Base-by-base conservation (phyloP, 83 land plant genomes). In the Thuja plicata region DNA sequence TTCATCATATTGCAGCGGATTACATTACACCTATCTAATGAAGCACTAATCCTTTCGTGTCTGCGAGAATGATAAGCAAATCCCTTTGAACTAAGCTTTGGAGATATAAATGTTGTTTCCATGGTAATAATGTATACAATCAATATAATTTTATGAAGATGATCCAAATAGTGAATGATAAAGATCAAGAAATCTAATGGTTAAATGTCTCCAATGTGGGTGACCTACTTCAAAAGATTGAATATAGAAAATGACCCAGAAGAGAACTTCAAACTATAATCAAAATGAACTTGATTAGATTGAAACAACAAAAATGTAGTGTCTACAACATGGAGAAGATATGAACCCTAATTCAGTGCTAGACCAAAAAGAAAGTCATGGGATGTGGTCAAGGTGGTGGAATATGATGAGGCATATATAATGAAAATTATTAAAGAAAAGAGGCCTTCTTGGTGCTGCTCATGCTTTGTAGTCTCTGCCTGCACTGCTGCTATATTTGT, bases 391-490 rank as follows among this genome's bases (percentile, higher is more conserved):
- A 30, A 83, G 34, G 85, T 45, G 12, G 55, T 82, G 24, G 54
- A 45, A 45, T 15, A 43, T 27, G 6, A 41, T 45, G 8, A 5
- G 8, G 13, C 7, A 46, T 83, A 83, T 83, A 83, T 83, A 32
- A 45, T 46, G 52, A 17, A 45, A 48, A 9, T 8, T 83, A 30
- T 83, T 27, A 45, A 83, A 45, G 50, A 41, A n/a, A 27, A 83
- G 85, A 83, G 54, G 85, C 32, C 9, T 48, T 83, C 54, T 83
- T 83, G 85, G 85, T 83, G 85, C 52, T 16, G 54, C 48, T 83
- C 84, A 80, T 41, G 84, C 84, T 45, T 83, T 27, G 13, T 9
- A 48, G 55, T n/a, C 85, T 83, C 17, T 83, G 16, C 85, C 55
- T 46, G 85, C 5, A 46, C 16, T 27, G 16, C 17, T 46, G 85